These are phyloP conservation scores for Wickerhamomyces alni DNA, from an alignment of 805 yeast genomes.

Conservation along the genomic window DNA sequence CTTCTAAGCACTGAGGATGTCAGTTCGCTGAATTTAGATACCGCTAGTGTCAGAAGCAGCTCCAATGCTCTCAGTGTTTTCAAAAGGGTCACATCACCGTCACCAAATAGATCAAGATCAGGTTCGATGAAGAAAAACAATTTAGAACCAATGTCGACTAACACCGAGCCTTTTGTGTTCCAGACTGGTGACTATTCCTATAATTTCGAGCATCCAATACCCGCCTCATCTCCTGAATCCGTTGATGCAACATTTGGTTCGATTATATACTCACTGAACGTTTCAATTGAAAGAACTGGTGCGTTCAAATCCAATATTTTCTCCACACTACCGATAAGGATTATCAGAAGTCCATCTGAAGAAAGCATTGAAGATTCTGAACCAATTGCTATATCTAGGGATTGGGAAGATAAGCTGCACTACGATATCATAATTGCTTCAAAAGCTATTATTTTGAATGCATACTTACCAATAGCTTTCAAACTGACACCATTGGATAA, in stretches of 20 bases:
- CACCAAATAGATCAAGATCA: conserved; percentile 17
- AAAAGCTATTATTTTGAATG: conserved; percentile 79
- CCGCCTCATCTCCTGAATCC: conserved; percentile 77
- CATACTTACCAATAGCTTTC: conserved; percentile 79
- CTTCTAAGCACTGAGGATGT: conserved; percentile 7
- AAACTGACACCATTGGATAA: conserved; percentile 83
- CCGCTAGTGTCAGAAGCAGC: conserved; percentile 6
- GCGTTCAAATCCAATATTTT: conserved; percentile 74
- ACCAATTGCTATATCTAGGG: conserved; percentile 84
- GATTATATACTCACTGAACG: conserved; percentile 65
- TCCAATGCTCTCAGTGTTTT: conserved; percentile 20
- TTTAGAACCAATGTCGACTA: conserved; percentile 2
- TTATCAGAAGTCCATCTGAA: conserved; percentile 74
- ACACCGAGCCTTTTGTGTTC: conserved; percentile 38
- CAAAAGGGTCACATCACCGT: conserved; percentile 22
- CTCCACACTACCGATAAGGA: conserved; percentile 55
- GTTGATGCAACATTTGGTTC: conserved; percentile 75
- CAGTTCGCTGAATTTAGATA: conserved; percentile 23
- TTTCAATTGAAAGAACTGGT: conserved; percentile 69
- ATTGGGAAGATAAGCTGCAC: conserved; percentile 89
- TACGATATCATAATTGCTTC: conserved; percentile 91
- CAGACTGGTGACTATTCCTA: conserved; percentile 89
- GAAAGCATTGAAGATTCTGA: conserved; percentile 82
- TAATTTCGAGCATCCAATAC: conserved; percentile 85
- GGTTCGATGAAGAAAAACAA: conserved; percentile 5